Evolutionary conservation across 192 early-diverging fungal species (phyloP), one percentile per base, ranked within the genome.

Genomic region (Coemansia sp.): DNA sequence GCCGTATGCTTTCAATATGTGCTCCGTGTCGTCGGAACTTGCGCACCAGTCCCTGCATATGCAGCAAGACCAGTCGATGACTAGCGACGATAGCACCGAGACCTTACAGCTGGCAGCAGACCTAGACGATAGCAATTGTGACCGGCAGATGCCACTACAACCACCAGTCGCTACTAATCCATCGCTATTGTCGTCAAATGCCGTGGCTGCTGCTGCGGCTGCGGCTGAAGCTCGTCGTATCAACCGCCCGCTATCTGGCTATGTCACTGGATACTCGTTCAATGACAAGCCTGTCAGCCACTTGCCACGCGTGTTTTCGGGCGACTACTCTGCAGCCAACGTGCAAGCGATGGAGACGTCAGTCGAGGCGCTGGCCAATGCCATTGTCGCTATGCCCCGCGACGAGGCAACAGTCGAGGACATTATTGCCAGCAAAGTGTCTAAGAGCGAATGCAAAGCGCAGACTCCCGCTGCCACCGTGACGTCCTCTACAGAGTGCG

Each of bases 261-360:
- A 71, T 22, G 68, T 69, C n/a, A 78, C 80, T 0, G 72, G 72
- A 15, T 83, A 58, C 53, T 27, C 72, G 40, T 71, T 83, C 53
- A 78, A 44, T 13, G 68, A 74, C 18, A 70, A 65, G 39, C 75
- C 80, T 0, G 69, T 83, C 39, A 72, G 74, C 40, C 75, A 77
- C 22, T 75, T 83, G 36, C 80, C 80, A 5, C 75, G 80, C 8
- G 80, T 83, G 64, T 83, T 83, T 22, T 83, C 80, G 2, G 80
- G 80, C n/a, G 80, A 83, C 31, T 83, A 75, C 69, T 74, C 71
- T 27, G 41, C 70, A 0, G 49, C 66, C 7, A 64, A 74, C 4
- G 66, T 83, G 62, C 74, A 83, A 11, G 75, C 75, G 2, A 83
- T 83, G 75, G 80, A 78, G 49, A 69, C 40, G 1, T 83, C 80